These are phyloP conservation scores for Raphanus hybrid DNA, from an alignment of 441 rosid genomes.

Conservation along the genomic window DNA sequence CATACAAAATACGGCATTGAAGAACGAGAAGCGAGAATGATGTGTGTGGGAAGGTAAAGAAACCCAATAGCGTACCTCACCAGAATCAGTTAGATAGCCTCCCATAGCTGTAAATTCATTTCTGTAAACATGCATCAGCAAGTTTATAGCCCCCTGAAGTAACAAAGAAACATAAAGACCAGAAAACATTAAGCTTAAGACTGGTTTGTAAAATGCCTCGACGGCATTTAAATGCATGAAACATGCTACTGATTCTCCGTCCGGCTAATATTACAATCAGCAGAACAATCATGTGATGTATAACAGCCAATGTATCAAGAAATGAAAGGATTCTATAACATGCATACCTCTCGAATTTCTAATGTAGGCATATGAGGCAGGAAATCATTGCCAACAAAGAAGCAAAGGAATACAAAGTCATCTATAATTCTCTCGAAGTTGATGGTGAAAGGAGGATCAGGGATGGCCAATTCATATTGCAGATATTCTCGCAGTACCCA, in stretches of 20 bases:
- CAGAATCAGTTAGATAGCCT: conserved; percentile 97
- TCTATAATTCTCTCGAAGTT: conserved; percentile 90
- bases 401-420: conserved; percentile 95
- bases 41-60: conserved; percentile 9
- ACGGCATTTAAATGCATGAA: not conserved
- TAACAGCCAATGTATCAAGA: conserved; percentile 1
- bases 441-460: conserved; percentile 77
- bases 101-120: conserved; percentile 92
- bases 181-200: not conserved
- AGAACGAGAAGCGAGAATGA: conserved; percentile 1
- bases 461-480: conserved; percentile 83
- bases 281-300: not conserved
- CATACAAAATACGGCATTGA: conserved; percentile 12
- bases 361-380: conserved; percentile 98
- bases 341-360: conserved; percentile 93
- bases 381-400: conserved; percentile 99
- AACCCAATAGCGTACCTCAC: conserved; percentile 75
- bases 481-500: conserved; percentile 97
- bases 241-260: conserved; percentile 5
- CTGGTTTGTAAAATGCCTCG: not conserved
- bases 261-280: conserved; percentile 2
- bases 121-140: conserved; percentile 87
- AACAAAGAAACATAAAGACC: conserved; percentile 16
- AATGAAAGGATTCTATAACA: conserved; percentile 6
- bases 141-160: conserved; percentile 91